Evolutionary conservation across 371 early-diverging fungal species (phyloP), one percentile per base, ranked within the genome.

Genomic region (Mucor circinelloides): DNA sequence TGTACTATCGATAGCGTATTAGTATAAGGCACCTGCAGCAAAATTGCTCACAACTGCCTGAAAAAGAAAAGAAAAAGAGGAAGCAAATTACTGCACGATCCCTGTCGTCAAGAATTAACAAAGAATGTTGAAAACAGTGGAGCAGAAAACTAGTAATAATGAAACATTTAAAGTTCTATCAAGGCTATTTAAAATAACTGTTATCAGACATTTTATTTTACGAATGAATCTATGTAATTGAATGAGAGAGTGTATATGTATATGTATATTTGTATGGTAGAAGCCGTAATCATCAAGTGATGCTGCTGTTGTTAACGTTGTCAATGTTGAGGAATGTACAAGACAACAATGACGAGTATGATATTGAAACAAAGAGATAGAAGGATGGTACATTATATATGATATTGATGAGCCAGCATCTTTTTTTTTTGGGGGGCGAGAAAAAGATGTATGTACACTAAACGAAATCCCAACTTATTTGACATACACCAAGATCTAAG

Each of bases 401-500:
- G 10, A 46, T 46, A 46, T 46, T 7, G 46, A 46, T 46, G 46
- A 46, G 46, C 46, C 46, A 46, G 46, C 46, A 46, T 46, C 46
- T 40, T 17, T 17, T 17, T 40, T 40, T n/a, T 34, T 34, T 34
- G 34, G 10, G 10, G 34, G 34, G 6, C 34, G 4, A 5, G 1
- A 17, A 34, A 34, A 36, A 36, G 36, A 44, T 9, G 21, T 46
- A 9, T 46, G 19, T 58, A 17, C 23, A 46, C 21, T 66, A 69
- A 31, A 58, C 56, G 32, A 71, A 73, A 3, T 67, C 67, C 78
- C 74, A 73, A 1, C 55, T 38, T 23, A 77, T 68, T 3, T 32
- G 15, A 31, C 74, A 77, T 31, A 50, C 32, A 12, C 74, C 74
- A 31, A 63, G 13, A 10, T 19, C 66, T 17, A 69, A 42, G 6